Percentiles rank a stretch among this genome's conserved stretches.
These are phyloP conservation scores for Xylariaceae sp. DNA, from an alignment of 2,329 filamentous ascomycete genomes.

Conservation along the genomic window DNA sequence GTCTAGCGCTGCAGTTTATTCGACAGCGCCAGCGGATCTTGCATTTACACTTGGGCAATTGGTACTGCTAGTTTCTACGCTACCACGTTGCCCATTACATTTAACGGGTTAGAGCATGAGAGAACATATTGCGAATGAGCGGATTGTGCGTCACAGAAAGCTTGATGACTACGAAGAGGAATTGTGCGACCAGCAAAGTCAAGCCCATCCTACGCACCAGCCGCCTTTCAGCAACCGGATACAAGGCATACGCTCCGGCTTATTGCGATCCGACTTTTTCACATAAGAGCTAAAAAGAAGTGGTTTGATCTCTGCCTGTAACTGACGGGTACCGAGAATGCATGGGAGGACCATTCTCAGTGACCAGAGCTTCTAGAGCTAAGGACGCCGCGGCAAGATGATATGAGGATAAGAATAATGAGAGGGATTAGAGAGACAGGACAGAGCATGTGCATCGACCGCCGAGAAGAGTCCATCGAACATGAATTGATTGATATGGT, in stretches of 20 bases:
- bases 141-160: too few relatives aligned
- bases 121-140: too few relatives aligned
- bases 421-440: background rate
- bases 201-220: slow-evolving; percentile 88
- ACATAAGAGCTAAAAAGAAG: slow-evolving; percentile 20
- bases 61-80: too few relatives aligned
- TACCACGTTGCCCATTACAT: background rate
- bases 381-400: slow-evolving; percentile 53
- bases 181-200: slow-evolving; percentile 91
- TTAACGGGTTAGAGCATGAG: background rate
- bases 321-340: slow-evolving; percentile 77
- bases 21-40: background rate
- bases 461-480: background rate
- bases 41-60: background rate
- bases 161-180: background rate
- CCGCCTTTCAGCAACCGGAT: slow-evolving; percentile 73
- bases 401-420: background rate
- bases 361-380: slow-evolving; percentile 52
- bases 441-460: background rate
- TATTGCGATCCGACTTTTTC: slow-evolving; percentile 73
- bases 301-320: slow-evolving; percentile 70
- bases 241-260: slow-evolving; percentile 95
- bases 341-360: slow-evolving; percentile 60
- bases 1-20: background rate
- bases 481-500: too few relatives aligned